A percentile compares a stretch with the other conserved stretches of the same genome.
phyloP scores from a whole-genome alignment of 2,329 filamentous ascomycete genomes.

The Aspergillus vadensis region DNA sequence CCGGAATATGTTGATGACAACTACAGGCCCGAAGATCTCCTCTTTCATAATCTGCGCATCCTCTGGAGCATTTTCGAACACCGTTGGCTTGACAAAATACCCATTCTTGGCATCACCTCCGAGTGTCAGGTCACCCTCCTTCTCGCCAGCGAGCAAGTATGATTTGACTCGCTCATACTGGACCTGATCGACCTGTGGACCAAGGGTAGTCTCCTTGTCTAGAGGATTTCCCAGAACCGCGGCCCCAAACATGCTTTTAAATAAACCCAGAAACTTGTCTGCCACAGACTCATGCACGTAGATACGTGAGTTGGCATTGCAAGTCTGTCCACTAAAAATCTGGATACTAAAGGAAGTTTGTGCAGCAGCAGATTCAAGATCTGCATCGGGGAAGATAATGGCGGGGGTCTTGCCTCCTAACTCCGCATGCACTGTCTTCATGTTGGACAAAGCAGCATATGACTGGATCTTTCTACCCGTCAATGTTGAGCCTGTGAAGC shows the following conservation, averaged over 20 bases:
- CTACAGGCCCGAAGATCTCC: constrained; percentile 50
- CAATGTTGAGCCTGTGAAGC: constrained; percentile 62
- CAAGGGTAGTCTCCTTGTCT: constrained; percentile 74
- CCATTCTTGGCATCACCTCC: constrained; percentile 73
- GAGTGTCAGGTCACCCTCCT: constrained; percentile 63
- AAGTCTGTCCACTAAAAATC: constrained; percentile 60
- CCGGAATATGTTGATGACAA: constrained; percentile 42
- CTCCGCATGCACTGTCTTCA: constrained; percentile 40
- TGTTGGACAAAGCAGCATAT: constrained; percentile 38
- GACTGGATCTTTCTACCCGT: constrained; percentile 57
- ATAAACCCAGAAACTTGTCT: constrained; percentile 75
- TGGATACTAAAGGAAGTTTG: constrained; percentile 53
- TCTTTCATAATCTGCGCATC: constrained; percentile 37
- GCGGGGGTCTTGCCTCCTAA: constrained; percentile 40
- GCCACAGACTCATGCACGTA: constrained; percentile 84
- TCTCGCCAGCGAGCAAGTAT: constrained; percentile 66
- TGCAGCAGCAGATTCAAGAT: constrained; percentile 50
- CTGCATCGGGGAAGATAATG: constrained; percentile 41
- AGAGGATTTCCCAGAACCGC: constrained; percentile 83
- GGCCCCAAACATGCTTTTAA: constrained; percentile 71
- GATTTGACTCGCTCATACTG: constrained; percentile 85
- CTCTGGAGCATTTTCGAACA: constrained; percentile 70
- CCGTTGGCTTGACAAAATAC: constrained; percentile 87
- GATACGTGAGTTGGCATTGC: constrained; percentile 65
- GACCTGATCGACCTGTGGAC: constrained; percentile 77